Evolutionary conservation across 2,329 filamentous ascomycete genomes (phyloP), one percentile per base, ranked within the genome.

Genomic region (Penicillium sp.): DNA sequence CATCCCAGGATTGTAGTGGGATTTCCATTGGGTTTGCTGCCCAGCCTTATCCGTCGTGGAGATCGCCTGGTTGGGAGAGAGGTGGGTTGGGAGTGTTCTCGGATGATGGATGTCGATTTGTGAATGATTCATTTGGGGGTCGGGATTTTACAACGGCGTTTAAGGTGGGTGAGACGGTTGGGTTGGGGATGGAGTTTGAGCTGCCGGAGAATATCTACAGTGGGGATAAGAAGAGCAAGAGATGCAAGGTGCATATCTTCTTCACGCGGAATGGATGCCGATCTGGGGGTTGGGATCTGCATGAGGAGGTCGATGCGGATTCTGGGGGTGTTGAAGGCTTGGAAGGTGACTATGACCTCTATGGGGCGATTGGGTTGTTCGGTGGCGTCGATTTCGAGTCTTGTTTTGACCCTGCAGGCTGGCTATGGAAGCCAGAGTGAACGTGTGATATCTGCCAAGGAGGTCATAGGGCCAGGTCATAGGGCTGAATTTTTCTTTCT

Each of bases 291-390:
- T 88, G 85, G 85, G 77, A 86, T 70, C 72, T 87, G 29, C 81
- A 86, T 62, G 84, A 87, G 68, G 82, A 87, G 70, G 65, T 80
- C 43, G 85, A 87, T 70, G 69, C 69, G 49, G 78, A 81, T 65
- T 58, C 86, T 80, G 65, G 88, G 77, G 49, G 85, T 80, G 41
- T 89, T 79, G 29, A 85, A 82, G 64, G 89, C 78, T 71, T 91
- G 80, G 71, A 91, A 86, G 67, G 89, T 78, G 69, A 91, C 85
- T 65, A 89, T 62, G 85, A 87, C 69, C 63, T 87, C 45, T 84
- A 85, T 68, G 81, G 80, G 42, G 84, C 85, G 2, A 75, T 88
- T 54, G 85, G 85, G 4, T 73, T 85, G 23, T 87, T 86, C 71
- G 85, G 85, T 4, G 82, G 77, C n/a, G 82, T 86, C 19, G 83